Base-by-base conservation (phyloP, 345 rosid genomes). In the Eucalyptus pumila region DNA sequence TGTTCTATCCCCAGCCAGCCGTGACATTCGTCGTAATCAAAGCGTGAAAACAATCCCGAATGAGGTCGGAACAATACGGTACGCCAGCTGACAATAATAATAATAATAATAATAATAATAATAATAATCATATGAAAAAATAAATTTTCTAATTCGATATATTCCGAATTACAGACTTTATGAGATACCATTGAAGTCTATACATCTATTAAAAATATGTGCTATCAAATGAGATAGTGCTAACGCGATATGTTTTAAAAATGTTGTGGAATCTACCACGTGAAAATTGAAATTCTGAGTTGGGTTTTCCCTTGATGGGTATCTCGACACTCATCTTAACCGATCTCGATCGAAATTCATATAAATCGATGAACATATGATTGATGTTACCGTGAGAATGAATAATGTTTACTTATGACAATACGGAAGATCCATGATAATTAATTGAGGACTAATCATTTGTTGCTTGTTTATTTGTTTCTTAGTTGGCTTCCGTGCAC, bases 401-500 rank as follows among this genome's bases (percentile, higher is more conserved):
- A 58, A 58, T 11, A 7, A 58, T 58, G 65, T 26, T 58, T 26
- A 7, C 14, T 58, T 12, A 58, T 2, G 8, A 62, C 32, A 62
- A 30, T 27, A 27, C 0, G 5, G 2, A 30, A 62, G 34, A 62
- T 62, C 8, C 4, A 7, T 0, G 4, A 13, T 0, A 2, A 9
- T 62, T 62, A 9, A 2, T 0, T 1, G 16, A 62, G 34, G 1
- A 1, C 17, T 62, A 7, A 27, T 27, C 0, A 1, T 27, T 27
- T 30, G 2, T 60, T 60, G 12, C 5, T 62, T 4, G 4, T 12
- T 30, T 14, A 30, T 27, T 30, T 62, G 30, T 56, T 56, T 56
- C 0, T 0, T 2, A 56, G 62, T 24, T 0, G 1, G 1, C 69
- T 30, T 62, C 2, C 0, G 1, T 30, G 32, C 69, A 0, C 69